Evolutionary conservation across 345 rosid species (phyloP).

Genomic region (Euphorbia tirucalli): DNA sequence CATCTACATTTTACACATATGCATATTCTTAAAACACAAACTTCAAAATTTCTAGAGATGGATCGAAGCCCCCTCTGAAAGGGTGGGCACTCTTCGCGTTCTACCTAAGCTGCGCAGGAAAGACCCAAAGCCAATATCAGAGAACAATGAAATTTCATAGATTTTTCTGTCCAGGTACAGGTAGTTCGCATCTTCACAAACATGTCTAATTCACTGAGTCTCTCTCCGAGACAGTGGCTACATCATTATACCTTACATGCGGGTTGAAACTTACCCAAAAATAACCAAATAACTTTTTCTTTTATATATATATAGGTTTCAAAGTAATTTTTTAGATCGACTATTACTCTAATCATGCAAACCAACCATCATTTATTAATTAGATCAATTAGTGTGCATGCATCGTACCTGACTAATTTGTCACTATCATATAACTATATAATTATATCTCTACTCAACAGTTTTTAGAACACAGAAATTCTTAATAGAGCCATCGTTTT

Average conservation of each 20-base stretch:
- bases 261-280: too few species aligned
- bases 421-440: not conserved
- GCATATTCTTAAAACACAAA: too few species aligned
- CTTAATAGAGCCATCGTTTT: not conserved
- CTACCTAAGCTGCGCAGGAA: not conserved
- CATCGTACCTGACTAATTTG: not conserved
- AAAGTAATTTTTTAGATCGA: too few species aligned
- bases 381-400: not conserved
- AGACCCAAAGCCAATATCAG: constrained; percentile 9
- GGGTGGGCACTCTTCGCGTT: constrained; percentile 10
- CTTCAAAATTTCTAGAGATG: too few species aligned
- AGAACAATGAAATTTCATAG: constrained; percentile 10
- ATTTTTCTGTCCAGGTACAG: constrained; percentile 6
- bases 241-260: too few species aligned
- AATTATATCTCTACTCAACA: not conserved
- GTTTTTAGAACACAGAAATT: not conserved
- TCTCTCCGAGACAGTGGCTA: not conserved
- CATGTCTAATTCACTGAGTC: constrained; percentile 13
- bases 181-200: constrained; percentile 7
- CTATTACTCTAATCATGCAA: too few species aligned
- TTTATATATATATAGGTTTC: too few species aligned
- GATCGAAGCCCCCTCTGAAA: too few species aligned
- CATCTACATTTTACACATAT: too few species aligned
- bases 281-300: too few species aligned
- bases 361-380: too few species aligned